Percentiles rank a stretch among this genome's conserved stretches.
Conservation (phyloP, 2,329 filamentous ascomycete genomes). For the Calycina herbarum region DNA sequence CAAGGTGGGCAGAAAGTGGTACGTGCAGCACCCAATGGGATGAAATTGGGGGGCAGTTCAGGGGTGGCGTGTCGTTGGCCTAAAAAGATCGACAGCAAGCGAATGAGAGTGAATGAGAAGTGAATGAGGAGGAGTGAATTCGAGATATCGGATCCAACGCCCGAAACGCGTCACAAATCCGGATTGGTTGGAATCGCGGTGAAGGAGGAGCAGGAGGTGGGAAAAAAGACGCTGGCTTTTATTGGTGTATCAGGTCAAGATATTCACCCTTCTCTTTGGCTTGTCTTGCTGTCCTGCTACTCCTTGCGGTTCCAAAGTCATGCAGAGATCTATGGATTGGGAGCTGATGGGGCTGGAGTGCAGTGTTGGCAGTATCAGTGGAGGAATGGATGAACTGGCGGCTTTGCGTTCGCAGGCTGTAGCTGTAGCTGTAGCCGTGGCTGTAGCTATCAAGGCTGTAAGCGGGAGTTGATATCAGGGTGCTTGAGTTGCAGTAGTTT, state of each 20-base stretch:
- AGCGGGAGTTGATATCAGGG: background rate
- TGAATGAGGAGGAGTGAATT: too few species aligned
- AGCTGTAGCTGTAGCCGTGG: background rate
- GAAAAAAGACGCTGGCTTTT: too few species aligned
- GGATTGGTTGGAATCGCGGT: background rate
- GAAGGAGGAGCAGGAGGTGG: background rate
- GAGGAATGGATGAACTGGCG: slow-evolving; percentile 1
- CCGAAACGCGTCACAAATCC: slow-evolving; percentile 15
- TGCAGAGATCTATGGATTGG: background rate
- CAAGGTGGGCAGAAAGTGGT: background rate
- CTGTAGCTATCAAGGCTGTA: background rate
- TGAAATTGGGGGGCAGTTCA: background rate
- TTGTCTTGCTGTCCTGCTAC: background rate
- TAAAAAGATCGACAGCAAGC: slow-evolving; percentile 10
- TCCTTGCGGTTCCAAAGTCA: background rate
- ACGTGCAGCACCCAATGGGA: background rate
- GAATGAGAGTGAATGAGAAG: slow-evolving; percentile 2
- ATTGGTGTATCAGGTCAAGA: background rate
- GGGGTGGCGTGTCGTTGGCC: background rate
- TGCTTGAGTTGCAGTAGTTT: background rate
- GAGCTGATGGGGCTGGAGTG: background rate
- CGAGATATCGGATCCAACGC: slow-evolving; percentile 9
- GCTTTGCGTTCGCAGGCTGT: background rate
- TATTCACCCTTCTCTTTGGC: background rate
- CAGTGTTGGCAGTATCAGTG: background rate